Evolutionary conservation across 106 monocot genomes (phyloP), one percentile per base, ranked within the genome.

Genomic region (Dioscorea alata): DNA sequence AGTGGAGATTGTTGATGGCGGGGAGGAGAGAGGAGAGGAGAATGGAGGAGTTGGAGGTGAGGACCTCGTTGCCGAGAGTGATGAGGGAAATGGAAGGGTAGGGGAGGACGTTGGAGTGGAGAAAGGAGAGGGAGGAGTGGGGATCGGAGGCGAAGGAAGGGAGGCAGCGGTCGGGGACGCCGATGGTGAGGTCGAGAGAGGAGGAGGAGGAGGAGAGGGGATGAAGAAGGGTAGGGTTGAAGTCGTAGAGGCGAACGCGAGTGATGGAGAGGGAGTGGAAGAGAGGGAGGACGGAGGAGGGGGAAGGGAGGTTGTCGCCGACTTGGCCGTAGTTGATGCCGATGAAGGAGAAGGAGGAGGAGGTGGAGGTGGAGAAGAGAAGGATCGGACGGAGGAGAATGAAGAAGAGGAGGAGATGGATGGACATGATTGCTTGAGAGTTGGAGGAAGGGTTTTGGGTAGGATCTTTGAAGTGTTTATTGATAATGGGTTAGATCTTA

Each of bases 31-130:
- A 57, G 21, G 62, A 64, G 69, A 42, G 35, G 35, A 54, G 8
- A 48, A 70, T 14, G 48, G 70, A 57, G 54, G 64, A 24, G 3
- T 76, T 70, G 42, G 33, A 15, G 64, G 76, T 70, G 61, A 76
- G 64, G 19, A 76, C 70, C 69, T 76, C 76, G 70, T 76, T 76
- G 34, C 76, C 76, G 57, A 76, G 33, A 23, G 76, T 76, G 63
- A 76, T 24, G 57, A 70, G 34, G 18, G 57, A 21, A 70, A 76
- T 76, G 48, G 57, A 63, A 35, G 76, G 64, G 4, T 16, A 42
- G 10, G 76, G 76, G 57, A 70, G 63, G 25, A 76, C n/a, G 31
- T 76, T 76, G 69, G 24, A 19, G 63, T 63, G 70, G n/a, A 70
- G 60, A 71, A 71, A 78, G 21, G 49, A 25, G 28, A 78, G 17